phyloP scores from a whole-genome alignment of 192 early-diverging fungal species.

The Allomyces macrogynus region DNA sequence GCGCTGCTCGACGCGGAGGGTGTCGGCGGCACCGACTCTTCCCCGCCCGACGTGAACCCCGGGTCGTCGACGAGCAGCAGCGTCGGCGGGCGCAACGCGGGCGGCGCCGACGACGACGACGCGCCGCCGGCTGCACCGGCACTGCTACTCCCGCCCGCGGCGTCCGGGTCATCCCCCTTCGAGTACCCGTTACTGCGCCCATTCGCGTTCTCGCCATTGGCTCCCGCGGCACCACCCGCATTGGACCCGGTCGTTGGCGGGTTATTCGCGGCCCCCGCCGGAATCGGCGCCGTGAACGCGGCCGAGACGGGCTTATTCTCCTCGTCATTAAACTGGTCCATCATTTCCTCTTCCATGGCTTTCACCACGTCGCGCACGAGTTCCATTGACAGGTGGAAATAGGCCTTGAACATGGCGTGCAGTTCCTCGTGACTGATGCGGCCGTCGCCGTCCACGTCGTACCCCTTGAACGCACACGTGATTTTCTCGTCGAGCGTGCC shows the following conservation, averaged over 20 bases:
- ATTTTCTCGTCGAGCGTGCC: conserved; percentile 80
- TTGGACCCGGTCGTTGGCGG: not conserved
- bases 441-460: conserved; percentile 77
- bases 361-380: conserved; percentile 74
- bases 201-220: not conserved
- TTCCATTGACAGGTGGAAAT: conserved; percentile 74
- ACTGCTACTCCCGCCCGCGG: conserved; percentile 3
- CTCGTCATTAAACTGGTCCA: conserved; percentile 61
- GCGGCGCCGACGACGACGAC: not conserved
- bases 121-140: no score
- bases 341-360: conserved; percentile 69
- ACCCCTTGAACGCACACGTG: conserved; percentile 75
- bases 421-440: conserved; percentile 65
- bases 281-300: conserved; percentile 68
- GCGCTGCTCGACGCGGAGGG: conserved; percentile 10
- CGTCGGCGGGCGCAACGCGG: not conserved
- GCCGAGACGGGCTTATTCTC: conserved; percentile 71
- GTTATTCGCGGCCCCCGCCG: conserved; percentile 8
- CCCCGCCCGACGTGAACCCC: not conserved
- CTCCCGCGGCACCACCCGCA: conserved; percentile 9
- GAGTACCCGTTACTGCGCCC: not conserved
- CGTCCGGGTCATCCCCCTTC: conserved; percentile 3
- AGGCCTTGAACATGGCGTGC: conserved; percentile 76
- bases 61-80: not conserved
- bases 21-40: not conserved